phyloP scores from a whole-genome alignment of 805 yeast species.

The Candida silvicultrix region DNA sequence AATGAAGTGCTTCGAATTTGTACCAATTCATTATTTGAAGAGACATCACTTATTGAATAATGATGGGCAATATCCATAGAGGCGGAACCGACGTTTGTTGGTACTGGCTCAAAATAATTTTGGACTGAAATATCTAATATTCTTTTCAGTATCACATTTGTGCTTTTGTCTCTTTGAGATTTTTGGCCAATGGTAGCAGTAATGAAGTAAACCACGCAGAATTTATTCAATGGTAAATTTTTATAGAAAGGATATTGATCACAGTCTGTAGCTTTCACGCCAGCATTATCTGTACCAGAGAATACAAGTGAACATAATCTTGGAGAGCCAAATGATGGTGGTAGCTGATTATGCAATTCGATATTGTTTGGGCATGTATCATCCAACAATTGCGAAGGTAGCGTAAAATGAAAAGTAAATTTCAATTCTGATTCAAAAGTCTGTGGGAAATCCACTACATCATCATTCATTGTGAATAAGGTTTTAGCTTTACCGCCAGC shows the following conservation, averaged over 20 bases:
- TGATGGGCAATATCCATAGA: not conserved
- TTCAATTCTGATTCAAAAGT: not conserved
- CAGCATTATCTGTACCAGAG: conserved; percentile 11
- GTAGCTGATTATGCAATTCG: conserved; percentile 5
- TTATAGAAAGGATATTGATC: conserved; percentile 1
- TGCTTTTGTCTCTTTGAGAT: conserved; percentile 1
- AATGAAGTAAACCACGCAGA: conserved; percentile 12
- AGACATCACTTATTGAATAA: not conserved
- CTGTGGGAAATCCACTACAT: not conserved
- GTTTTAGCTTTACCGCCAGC: not conserved
- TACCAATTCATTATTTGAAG: not conserved
- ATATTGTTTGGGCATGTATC: not conserved
- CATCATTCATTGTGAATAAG: not conserved
- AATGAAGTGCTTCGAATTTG: not conserved
- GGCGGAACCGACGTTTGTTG: not conserved
- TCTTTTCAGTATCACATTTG: conserved; percentile 12
- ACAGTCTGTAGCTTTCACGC: conserved; percentile 5
- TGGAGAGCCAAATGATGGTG: conserved; percentile 15
- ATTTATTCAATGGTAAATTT: conserved; percentile 3
- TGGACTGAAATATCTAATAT: conserved; percentile 13
- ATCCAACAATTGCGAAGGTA: not conserved
- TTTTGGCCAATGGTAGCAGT: conserved; percentile 5
- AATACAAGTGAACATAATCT: conserved; percentile 12
- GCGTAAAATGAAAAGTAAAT: not conserved
- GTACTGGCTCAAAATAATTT: not conserved